phyloP scores from a whole-genome alignment of 495 filamentous ascomycete genomes.

The Sabuloglossum arenarium region DNA sequence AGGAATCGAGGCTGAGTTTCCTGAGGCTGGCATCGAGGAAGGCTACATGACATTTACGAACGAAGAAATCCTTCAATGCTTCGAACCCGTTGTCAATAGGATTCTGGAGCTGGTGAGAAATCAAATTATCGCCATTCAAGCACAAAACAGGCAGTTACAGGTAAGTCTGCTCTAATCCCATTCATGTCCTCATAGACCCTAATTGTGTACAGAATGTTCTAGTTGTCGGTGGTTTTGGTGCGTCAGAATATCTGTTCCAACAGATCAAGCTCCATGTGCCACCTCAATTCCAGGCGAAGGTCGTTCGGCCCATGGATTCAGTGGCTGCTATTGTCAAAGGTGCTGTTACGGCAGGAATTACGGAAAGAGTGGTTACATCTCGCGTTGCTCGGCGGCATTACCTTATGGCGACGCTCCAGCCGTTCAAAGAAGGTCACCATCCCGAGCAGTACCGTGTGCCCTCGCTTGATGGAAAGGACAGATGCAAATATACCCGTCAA shows the following conservation, averaged over 20 bases:
- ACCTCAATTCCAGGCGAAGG: slow-evolving; percentile 61
- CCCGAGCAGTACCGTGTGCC: slow-evolving; percentile 96
- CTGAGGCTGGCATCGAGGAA: slow-evolving; percentile 55
- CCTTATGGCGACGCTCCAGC: slow-evolving; percentile 95
- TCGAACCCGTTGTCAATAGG: slow-evolving; percentile 57
- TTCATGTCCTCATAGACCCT: background rate
- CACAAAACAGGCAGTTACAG: slow-evolving; percentile 49
- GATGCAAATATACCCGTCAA: slow-evolving; percentile 96
- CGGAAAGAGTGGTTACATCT: slow-evolving; percentile 85
- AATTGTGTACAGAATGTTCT: slow-evolving; percentile 37
- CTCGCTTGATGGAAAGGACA: slow-evolving; percentile 85
- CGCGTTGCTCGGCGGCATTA: slow-evolving; percentile 97
- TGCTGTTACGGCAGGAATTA: slow-evolving; percentile 75
- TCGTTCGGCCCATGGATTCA: slow-evolving; percentile 58
- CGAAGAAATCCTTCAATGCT: slow-evolving; percentile 60
- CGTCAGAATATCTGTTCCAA: slow-evolving; percentile 61
- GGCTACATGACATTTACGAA: slow-evolving; percentile 71
- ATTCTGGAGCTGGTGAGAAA: slow-evolving; percentile 54
- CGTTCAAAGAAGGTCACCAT: slow-evolving; percentile 97
- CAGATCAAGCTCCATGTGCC: slow-evolving; percentile 66
- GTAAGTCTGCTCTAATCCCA: slow-evolving; percentile 22
- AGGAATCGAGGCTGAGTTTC: slow-evolving; percentile 57
- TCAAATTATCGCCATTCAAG: slow-evolving; percentile 61
- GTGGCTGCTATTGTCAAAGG: slow-evolving; percentile 62
- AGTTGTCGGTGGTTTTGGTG: slow-evolving; percentile 54